Percentiles rank a stretch among this genome's conserved stretches.
Evolutionary conservation across 179 eudicot species (phyloP).

Genomic region (Spinacia oleracea): DNA sequence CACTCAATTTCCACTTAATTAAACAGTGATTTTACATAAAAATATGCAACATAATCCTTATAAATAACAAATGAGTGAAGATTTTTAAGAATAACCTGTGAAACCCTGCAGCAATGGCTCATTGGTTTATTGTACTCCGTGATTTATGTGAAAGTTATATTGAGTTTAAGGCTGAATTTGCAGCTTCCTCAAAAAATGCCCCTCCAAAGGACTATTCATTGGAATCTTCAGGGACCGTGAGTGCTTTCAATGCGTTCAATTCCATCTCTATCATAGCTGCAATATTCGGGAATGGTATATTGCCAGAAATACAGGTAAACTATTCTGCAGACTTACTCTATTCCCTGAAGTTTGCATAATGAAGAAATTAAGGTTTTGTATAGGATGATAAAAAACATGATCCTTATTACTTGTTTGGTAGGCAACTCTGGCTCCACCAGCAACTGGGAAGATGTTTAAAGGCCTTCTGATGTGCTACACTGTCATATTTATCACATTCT

Average conservation of each 20-base stretch:
- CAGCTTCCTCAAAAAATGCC: constrained; percentile 61
- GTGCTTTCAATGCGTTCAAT: constrained; percentile 68
- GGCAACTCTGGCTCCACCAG: constrained; percentile 96
- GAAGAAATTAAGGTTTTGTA: not conserved
- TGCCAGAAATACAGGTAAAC: constrained; percentile 92
- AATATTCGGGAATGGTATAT: constrained; percentile 86
- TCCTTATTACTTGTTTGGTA: constrained; percentile 19
- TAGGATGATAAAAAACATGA: not conserved
- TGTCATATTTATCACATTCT: constrained; percentile 75
- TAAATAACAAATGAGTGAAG: too few relatives aligned
- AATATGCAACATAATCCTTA: not conserved
- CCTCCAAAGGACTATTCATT: constrained; percentile 72
- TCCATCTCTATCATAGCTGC: constrained; percentile 94
- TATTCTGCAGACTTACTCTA: not conserved
- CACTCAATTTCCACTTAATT: not conserved
- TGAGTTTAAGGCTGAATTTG: not conserved
- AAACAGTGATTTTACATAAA: not conserved
- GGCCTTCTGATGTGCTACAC: constrained; percentile 81
- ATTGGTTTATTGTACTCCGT: not conserved
- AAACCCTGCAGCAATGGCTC: not conserved
- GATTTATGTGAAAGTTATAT: not conserved
- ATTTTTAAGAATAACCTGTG: too few relatives aligned
- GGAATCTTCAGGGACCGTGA: constrained; percentile 37
- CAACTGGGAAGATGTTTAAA: constrained; percentile 88
- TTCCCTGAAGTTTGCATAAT: not conserved